A percentile compares a stretch with the other conserved stretches of the same genome.
Evolutionary conservation across 2,329 filamentous ascomycete species (phyloP).

Genomic region (Colletotrichum chrysophilum): DNA sequence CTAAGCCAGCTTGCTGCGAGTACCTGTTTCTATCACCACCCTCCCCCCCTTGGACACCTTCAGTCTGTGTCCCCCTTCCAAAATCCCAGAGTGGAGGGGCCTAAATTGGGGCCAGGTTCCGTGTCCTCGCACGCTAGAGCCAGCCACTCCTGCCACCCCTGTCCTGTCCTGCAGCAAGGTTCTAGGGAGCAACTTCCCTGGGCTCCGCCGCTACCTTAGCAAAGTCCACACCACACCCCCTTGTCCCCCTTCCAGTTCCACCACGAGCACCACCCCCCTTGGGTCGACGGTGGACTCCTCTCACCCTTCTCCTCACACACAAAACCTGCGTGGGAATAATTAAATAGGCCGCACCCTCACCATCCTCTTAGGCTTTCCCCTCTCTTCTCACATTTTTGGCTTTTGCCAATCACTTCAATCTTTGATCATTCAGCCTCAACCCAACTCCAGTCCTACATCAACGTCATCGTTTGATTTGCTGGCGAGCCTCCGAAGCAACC

Average conservation of each 20-base stretch:
- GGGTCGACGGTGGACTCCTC: background rate
- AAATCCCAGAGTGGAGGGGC: background rate
- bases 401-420: constrained; percentile 38
- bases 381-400: constrained; percentile 38
- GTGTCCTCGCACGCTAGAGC: background rate
- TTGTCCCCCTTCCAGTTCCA: background rate
- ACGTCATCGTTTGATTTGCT: constrained; percentile 22
- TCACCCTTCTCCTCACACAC: constrained; percentile 9
- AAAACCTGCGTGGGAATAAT: constrained; percentile 9
- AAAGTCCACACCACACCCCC: background rate
- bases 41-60: background rate
- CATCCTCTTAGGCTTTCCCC: constrained; percentile 19
- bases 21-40: background rate
- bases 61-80: background rate
- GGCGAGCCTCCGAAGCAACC: constrained; percentile 30
- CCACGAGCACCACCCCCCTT: background rate
- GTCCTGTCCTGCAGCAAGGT: background rate
- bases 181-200: background rate
- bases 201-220: background rate
- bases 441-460: background rate
- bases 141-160: background rate
- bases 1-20: background rate
- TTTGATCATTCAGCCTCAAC: background rate
- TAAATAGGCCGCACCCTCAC: constrained; percentile 27
- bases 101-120: constrained; percentile 1